phyloP scores from a whole-genome alignment of 1,284 basidiomycete genomes.

The Ceraceosorus guamensis region DNA sequence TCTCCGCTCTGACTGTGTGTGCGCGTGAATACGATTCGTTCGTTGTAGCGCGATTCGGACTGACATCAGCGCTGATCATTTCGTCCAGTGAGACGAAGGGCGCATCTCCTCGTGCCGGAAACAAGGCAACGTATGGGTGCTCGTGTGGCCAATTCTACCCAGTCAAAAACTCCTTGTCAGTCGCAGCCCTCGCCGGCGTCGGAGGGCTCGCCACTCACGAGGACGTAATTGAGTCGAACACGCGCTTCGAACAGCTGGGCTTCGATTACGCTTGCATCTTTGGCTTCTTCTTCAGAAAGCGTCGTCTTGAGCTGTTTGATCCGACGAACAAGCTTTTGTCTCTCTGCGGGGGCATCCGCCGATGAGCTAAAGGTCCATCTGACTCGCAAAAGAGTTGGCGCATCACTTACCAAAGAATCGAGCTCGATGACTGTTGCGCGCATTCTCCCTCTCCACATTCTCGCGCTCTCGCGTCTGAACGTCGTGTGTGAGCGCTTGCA shows the following conservation, averaged over 20 bases:
- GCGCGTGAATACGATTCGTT: not conserved
- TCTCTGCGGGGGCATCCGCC: not conserved
- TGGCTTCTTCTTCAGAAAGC: too few species aligned
- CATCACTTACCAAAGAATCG: conserved; percentile 20
- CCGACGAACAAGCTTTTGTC: conserved; percentile 2
- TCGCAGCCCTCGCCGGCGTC: not conserved
- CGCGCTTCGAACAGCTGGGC: not conserved
- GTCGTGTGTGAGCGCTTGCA: conserved; percentile 22
- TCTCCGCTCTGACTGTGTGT: not conserved
- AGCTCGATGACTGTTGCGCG: conserved; percentile 18
- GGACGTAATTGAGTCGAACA: not conserved
- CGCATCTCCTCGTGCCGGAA: not conserved
- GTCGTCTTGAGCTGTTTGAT: conserved; percentile 2
- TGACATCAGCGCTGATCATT: too few species aligned
- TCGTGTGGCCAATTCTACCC: not conserved
- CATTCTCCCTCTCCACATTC: conserved; percentile 18
- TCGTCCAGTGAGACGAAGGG: too few species aligned
- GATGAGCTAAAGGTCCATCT: too few species aligned
- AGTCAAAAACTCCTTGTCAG: not conserved
- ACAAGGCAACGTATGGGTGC: not conserved
- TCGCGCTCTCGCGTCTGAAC: conserved; percentile 11
- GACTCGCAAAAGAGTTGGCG: not conserved
- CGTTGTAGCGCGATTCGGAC: not conserved
- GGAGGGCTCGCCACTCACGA: not conserved
- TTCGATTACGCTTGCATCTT: not conserved